These are phyloP conservation scores for Penicillium freii DNA, from an alignment of 2,329 filamentous ascomycete species.

Conservation along the genomic window DNA sequence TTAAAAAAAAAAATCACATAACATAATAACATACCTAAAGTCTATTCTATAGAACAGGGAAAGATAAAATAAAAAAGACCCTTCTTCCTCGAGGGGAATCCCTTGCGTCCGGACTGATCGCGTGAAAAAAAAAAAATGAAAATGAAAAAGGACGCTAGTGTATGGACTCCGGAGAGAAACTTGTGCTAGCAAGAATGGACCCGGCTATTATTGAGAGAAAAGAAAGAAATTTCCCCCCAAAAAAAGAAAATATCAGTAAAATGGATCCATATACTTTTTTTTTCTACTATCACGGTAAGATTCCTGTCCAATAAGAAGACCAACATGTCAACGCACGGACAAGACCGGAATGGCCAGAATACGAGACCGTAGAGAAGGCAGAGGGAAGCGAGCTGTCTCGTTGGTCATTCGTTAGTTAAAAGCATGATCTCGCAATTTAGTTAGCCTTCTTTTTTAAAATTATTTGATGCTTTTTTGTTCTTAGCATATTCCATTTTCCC, in stretches of 20 bases:
- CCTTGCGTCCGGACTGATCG: conserved; percentile 6
- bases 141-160: conserved; percentile 5
- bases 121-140: not conserved
- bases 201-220: conserved; percentile 5
- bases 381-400: conserved; percentile 21
- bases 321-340: conserved; percentile 18
- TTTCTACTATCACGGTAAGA: conserved; percentile 7
- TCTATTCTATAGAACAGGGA: not conserved
- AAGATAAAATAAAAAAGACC: not conserved
- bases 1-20: too few relatives aligned
- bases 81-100: conserved; percentile 1
- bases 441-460: not conserved
- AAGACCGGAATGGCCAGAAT: conserved; percentile 22
- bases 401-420: conserved; percentile 13
- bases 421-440: not conserved
- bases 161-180: conserved; percentile 13
- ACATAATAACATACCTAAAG: not conserved
- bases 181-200: conserved; percentile 8
- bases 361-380: conserved; percentile 17
- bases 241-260: not conserved
- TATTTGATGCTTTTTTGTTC: not conserved
- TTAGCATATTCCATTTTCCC: not conserved
- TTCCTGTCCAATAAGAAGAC: conserved; percentile 16
- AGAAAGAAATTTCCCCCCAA: not conserved
- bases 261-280: conserved; percentile 1